A percentile compares a stretch with the other conserved stretches of the same genome.
Evolutionary conservation across 2,329 filamentous ascomycete genomes (phyloP).

Genomic region (Cladophialophora exuberans): DNA sequence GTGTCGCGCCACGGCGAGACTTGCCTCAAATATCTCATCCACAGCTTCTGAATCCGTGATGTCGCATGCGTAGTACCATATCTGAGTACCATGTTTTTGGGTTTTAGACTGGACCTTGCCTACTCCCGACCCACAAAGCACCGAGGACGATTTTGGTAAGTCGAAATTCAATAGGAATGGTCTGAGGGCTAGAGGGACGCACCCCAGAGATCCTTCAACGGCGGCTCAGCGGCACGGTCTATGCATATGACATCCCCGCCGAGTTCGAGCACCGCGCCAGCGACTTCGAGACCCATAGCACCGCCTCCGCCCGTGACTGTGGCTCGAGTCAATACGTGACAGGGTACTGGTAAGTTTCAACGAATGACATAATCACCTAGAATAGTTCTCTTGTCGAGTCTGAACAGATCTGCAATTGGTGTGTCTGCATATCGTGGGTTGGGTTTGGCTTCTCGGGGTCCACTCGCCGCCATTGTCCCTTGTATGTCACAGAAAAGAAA

Average conservation of each 20-base stretch:
- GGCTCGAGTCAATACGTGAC: neutral
- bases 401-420: conserved; percentile 14
- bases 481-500: no score
- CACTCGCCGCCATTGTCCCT: no score
- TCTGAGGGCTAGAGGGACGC: neutral
- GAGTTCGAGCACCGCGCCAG: conserved; percentile 8
- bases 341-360: neutral
- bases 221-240: neutral
- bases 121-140: neutral
- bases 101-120: neutral
- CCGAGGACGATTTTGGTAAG: neutral
- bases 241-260: conserved; percentile 11
- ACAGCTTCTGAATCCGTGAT: conserved; percentile 5
- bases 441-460: no score
- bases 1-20: conserved; percentile 38
- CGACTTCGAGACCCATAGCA: conserved; percentile 8
- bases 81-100: neutral
- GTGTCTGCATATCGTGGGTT: no score
- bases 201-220: no score
- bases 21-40: neutral
- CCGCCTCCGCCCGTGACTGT: conserved; percentile 9
- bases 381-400: conserved; percentile 4
- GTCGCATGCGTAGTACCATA: conserved; percentile 9
- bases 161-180: neutral
- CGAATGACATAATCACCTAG: no score